phyloP scores from a whole-genome alignment of 2,329 filamentous ascomycete genomes.

The Colletotrichum sp. region DNA sequence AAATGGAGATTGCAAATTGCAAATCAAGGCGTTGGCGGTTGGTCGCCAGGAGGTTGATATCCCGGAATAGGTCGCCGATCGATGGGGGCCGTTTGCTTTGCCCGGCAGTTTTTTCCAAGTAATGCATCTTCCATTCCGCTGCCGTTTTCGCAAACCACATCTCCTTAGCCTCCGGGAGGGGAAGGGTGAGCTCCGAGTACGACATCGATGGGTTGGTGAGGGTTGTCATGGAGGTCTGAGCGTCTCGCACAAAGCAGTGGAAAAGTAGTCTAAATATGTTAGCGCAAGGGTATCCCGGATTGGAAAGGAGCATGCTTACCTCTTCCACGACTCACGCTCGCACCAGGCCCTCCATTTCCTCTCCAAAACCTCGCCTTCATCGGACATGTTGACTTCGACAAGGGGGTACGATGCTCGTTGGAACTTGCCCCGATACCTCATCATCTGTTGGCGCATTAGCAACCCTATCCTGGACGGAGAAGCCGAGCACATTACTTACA shows the following conservation, averaged over 20 bases:
- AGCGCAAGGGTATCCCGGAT: slow-evolving; percentile 15
- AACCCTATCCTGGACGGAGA: neutral
- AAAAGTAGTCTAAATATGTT: slow-evolving; percentile 58
- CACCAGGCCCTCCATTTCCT: slow-evolving; percentile 72
- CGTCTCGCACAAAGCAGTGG: slow-evolving; percentile 68
- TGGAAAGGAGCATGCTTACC: slow-evolving; percentile 36
- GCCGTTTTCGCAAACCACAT: slow-evolving; percentile 72
- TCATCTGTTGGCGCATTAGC: slow-evolving; percentile 43
- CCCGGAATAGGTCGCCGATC: slow-evolving; percentile 60
- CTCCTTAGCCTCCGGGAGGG: slow-evolving; percentile 64
- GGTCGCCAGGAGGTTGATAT: slow-evolving; percentile 55
- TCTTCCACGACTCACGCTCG: slow-evolving; percentile 69
- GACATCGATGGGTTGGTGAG: slow-evolving; percentile 70
- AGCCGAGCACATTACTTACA: slow-evolving; percentile 32
- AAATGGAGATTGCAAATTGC: slow-evolving; percentile 62
- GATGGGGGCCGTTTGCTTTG: slow-evolving; percentile 52
- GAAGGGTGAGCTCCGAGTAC: slow-evolving; percentile 71
- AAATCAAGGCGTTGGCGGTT: slow-evolving; percentile 59
- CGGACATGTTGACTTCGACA: slow-evolving; percentile 55
- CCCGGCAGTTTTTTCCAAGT: slow-evolving; percentile 46
- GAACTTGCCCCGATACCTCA: slow-evolving; percentile 63
- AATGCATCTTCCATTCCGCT: slow-evolving; percentile 67
- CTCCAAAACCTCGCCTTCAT: slow-evolving; percentile 62
- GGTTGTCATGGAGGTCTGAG: slow-evolving; percentile 71
- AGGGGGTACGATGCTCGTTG: slow-evolving; percentile 58